Base-by-base conservation (phyloP, 371 early-diverging fungal species). In the Rhizopus stolonifer region DNA sequence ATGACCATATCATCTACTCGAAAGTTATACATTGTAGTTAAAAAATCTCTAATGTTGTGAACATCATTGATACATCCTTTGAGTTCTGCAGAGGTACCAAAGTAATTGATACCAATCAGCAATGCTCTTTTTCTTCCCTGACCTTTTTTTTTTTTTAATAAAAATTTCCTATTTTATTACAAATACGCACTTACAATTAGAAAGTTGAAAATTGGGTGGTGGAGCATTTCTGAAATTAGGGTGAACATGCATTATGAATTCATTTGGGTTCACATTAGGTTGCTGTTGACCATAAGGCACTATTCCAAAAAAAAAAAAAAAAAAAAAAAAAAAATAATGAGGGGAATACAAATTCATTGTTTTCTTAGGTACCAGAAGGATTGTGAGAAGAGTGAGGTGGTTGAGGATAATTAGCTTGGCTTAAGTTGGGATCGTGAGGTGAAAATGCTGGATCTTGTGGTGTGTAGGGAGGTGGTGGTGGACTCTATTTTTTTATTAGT, bases 31-130 rank as follows among this genome's bases (percentile, higher is more conserved):
- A 75, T 59, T 19, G 72, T 55, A 2, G 64, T 77, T 29, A 94
- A 67, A 51, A 91, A 92, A 23, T 67, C 46, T 53, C 85, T 84
- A 36, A 96, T 82, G 65, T 90, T 90, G 50, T 82, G 67, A 23
- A 94, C 94, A 61, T 96, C 96, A 64, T 94, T 94, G 64, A 91
- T 86, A 69, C 95, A 96, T 7, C 93, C 90, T 46, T 72, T 64
- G 23, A 93, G 81, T 61, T 80, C 82, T 49, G 64, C 66, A 40
- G 62, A 58, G 26, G 89, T 79, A 15, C 83, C 81, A 53, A 80
- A 74, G 69, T 95, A 95, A 26, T 65, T 65, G 18, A 65, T 60
- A 23, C 65, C 65, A 44, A 65, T 53, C 14, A 65, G 36, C 2
- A 65, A 46, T 8, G 65, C 65, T 56, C 60, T 59, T 38, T 65